Evolutionary conservation across 768 basidiomycete genomes (phyloP), one percentile per base, ranked within the genome.

Genomic region (Russula emetica): DNA sequence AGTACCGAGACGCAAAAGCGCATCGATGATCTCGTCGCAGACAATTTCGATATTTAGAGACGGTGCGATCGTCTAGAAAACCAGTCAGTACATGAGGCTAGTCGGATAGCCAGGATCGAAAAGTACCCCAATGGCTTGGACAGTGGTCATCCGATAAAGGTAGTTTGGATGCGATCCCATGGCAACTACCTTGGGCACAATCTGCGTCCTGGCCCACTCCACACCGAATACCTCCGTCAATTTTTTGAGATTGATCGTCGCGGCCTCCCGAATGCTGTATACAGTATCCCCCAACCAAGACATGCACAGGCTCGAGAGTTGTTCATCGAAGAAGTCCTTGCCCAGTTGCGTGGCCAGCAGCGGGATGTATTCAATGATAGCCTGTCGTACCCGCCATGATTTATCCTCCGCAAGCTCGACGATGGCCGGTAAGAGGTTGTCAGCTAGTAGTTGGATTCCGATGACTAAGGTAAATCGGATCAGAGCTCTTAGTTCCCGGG

Each of bases 301-400:
- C 95, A 99, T 97, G 80, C 97, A 99, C 32, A 99, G 80, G 71
- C 91, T 94, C 30, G 91, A 92, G 50, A 99, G 84, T 74, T 96
- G 93, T 71, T 98, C 97, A 75, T 99, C 95, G 74, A 99, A 99
- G 78, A 98, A 98, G 30, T 88, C 81, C 70, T 92, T 92, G 59
- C 97, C 97, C 61, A 99, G 83, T 74, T 99, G 97, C n/a, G 89
- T 94, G 49, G 97, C 95, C 52, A 99, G 88, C 24, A 98, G 84
- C n/a, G 97, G 97, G 70, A 99, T 91, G 78, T 99, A 98, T 76
- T 98, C 97, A 76, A 99, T 99, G 78, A 99, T 98, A 9, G 97
- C 97, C 76, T 99, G 97, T 69, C 97, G 89, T 22, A 99, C 96
- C 32, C 97, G 90, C 97, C 97, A 99, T 65, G 97, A 97, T 74